Evolutionary conservation across 2,329 filamentous ascomycete genomes (phyloP), one percentile per base, ranked within the genome.

Genomic region (Aspergillus fumigatus): DNA sequence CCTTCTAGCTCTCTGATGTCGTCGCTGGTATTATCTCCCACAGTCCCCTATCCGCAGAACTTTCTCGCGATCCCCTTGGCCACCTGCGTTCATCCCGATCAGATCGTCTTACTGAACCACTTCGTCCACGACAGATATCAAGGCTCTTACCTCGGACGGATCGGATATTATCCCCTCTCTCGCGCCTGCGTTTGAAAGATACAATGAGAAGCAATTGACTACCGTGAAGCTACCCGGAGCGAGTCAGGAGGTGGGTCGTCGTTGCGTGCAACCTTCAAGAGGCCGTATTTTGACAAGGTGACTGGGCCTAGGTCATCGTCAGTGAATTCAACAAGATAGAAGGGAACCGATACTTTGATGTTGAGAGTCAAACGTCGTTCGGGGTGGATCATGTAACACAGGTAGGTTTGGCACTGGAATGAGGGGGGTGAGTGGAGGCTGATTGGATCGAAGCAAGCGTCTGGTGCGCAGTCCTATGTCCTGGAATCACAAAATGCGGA

Each of bases 131-230:
- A 60, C 74, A 95, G 94, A 96, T 73, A 95, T 99, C 80, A 96
- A 96, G 76, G 82, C 86, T 51, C 82, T 99, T 47, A 91, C 92
- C 19, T 79, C 84, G 60, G 85, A 88, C 65, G 85, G 86, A 45
- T 84, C 86, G 40, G 79, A 82, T 54, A 79, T 94, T 59, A 78
- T 92, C 54, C 78, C 85, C 58, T 86, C 89, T 62, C 87, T 97
- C 53, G 84, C 82, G 6, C 89, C 92, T 0, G 92, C 94, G 0
- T 95, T 96, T 73, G 82, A 92, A 76, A 91, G 89, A 76, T 97
- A 99, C 83, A 97, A 97, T 68, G 93, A 99, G 77, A 88, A 92
- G 75, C 94, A 99, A 76, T 89, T 97, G 74, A 79, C 86, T 50
- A 92, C 92, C 17, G 88, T 90, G 60, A 96, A 95, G 81, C 84